phyloP scores from a whole-genome alignment of 306 rosid genomes.

The Cucurbita moschata region DNA sequence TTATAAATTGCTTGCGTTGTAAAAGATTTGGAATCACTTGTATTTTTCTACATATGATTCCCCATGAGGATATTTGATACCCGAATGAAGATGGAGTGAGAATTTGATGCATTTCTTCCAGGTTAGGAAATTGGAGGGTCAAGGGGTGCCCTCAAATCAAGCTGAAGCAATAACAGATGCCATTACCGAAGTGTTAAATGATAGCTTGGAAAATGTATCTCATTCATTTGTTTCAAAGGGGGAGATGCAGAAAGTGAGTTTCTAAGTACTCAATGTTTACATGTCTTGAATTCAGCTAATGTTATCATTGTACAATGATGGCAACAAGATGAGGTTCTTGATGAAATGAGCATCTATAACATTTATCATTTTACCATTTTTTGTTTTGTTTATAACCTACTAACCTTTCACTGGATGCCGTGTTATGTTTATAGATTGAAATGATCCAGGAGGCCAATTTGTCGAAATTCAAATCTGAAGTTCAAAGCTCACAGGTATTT shows the following conservation, averaged over 20 bases:
- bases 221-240: constrained; percentile 64
- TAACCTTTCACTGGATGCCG: background rate
- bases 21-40: background rate
- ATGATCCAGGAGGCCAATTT: constrained; percentile 69
- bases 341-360: background rate
- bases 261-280: background rate
- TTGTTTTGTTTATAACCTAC: background rate
- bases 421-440: constrained; percentile 27
- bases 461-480: constrained; percentile 84
- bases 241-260: constrained; percentile 76
- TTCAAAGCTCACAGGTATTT: constrained; percentile 83
- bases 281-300: background rate
- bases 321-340: background rate
- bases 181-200: constrained; percentile 74
- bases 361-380: background rate
- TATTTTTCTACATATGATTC: background rate
- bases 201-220: constrained; percentile 70
- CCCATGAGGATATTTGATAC: background rate
- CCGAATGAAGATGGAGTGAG: background rate
- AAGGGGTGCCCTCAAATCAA: constrained; percentile 70
- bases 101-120: constrained; percentile 5
- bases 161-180: constrained; percentile 92
- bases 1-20: background rate
- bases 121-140: constrained; percentile 80
- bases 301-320: background rate